Conservation (phyloP, 805 yeast genomes). For the Lipomyces spencermartinsiae region DNA sequence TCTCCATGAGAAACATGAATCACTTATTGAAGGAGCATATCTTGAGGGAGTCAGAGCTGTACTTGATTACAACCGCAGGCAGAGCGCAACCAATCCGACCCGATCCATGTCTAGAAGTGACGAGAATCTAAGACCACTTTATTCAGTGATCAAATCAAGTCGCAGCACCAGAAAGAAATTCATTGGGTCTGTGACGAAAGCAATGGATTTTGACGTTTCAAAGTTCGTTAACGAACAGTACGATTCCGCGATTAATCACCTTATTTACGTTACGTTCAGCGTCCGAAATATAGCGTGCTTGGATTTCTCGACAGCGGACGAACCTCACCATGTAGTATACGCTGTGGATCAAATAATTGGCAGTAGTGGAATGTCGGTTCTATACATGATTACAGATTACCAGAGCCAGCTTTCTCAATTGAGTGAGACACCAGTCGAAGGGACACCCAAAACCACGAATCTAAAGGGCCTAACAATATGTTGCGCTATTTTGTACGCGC, state of each 20-base stretch:
- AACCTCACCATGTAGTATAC: constrained; percentile 54
- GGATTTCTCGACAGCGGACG: constrained; percentile 56
- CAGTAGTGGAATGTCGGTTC: constrained; percentile 48
- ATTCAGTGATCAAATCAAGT: constrained; percentile 52
- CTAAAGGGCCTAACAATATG: constrained; percentile 21
- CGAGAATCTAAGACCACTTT: constrained; percentile 51
- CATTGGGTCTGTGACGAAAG: constrained; percentile 45
- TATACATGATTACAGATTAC: constrained; percentile 24
- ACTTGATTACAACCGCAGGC: constrained; percentile 51
- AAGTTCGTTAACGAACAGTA: constrained; percentile 37
- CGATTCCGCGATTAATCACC: constrained; percentile 33
- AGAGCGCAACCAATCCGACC: constrained; percentile 42
- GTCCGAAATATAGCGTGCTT: constrained; percentile 51
- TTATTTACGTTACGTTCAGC: constrained; percentile 48
- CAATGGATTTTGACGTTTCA: constrained; percentile 45
- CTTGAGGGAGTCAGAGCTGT: constrained; percentile 67
- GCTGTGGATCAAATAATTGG: constrained; percentile 54
- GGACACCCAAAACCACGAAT: neutral
- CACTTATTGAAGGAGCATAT: constrained; percentile 70
- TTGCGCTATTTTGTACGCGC: constrained; percentile 18
- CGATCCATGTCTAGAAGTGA: constrained; percentile 39
- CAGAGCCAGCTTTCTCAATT: neutral
- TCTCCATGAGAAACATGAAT: constrained; percentile 69
- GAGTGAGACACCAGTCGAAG: neutral
- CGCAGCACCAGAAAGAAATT: constrained; percentile 54